Evolutionary conservation across 116 monocot genomes (phyloP), one percentile per base, ranked within the genome.

Genomic region (Phalaenopsis hybrid): DNA sequence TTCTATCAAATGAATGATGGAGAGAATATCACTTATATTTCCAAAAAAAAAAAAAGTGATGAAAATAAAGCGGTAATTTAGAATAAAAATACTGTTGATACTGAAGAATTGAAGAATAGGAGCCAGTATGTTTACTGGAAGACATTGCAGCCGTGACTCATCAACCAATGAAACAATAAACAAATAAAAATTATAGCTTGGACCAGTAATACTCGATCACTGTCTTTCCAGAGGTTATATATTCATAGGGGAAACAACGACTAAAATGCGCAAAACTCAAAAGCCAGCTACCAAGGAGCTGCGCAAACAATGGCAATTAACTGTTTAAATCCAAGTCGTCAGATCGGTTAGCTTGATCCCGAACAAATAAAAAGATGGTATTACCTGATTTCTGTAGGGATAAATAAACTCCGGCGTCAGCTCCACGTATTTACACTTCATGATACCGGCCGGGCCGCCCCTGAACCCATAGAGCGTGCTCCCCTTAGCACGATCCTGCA

Each of bases 361-460:
- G 4, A 70, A 70, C 15, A 37, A 70, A 70, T 33, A 3, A 70
- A 70, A 13, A 70, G 37, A 15, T 34, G 28, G 28, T 28, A 51
- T 20, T 75, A 96, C 96, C 94, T 97, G 97, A 83, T 97, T 97
- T 69, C 97, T 85, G 86, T 92, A 97, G 41, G 97, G 94, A 79
- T 91, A 93, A 67, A 97, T 89, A 77, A 91, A 97, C 0, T 94
- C 97, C 4, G 97, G 74, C 16, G 88, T 89, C 48, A 97, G 90
- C 81, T 91, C 92, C 23, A 91, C 94, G 57, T 94, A 94, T 80
- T 97, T 94, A 86, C 97, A 88, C 79, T 89, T 91, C 97, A 97
- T 97, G 61, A 97, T 90, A 57, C 97, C 97, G 17, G 97, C 97
- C 4, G 97, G 97, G 57, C 97, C 97, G 76, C 97, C 97, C 84